Conservation (phyloP, 1,284 basidiomycete genomes). For the Ceratobasidium theobromae region DNA sequence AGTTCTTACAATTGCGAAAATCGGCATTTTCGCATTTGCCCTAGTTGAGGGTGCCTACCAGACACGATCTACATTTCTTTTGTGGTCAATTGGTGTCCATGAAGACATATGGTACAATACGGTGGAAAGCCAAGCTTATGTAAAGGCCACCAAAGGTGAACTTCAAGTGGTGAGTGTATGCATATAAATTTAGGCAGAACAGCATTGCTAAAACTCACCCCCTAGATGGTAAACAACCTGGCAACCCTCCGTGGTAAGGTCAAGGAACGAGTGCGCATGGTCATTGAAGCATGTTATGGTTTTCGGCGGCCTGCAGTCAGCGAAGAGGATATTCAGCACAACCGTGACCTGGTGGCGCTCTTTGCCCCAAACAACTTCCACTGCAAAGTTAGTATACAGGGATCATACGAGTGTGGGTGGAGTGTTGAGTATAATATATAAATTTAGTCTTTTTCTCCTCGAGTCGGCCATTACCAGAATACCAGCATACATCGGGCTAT, state of each 20-base stretch:
- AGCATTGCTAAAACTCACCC: background rate
- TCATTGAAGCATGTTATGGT: background rate
- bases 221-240: conserved; percentile 19
- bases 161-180: conserved; percentile 8
- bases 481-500: background rate
- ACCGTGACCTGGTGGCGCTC: background rate
- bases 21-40: background rate
- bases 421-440: too few relatives aligned
- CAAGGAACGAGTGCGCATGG: background rate
- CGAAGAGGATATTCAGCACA: background rate
- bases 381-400: conserved; percentile 7
- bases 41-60: conserved; percentile 6
- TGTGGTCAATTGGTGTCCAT: background rate
- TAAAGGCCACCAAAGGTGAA: background rate
- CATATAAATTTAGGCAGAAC: background rate
- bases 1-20: background rate
- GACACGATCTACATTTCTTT: background rate
- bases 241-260: background rate
- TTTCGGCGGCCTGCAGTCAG: background rate
- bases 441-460: background rate
- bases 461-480: background rate
- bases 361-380: background rate
- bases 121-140: background rate
- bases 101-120: background rate
- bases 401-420: background rate